Evolutionary conservation across 2,329 filamentous ascomycete species (phyloP), one percentile per base, ranked within the genome.

Genomic region (Colletotrichum echinochloae): DNA sequence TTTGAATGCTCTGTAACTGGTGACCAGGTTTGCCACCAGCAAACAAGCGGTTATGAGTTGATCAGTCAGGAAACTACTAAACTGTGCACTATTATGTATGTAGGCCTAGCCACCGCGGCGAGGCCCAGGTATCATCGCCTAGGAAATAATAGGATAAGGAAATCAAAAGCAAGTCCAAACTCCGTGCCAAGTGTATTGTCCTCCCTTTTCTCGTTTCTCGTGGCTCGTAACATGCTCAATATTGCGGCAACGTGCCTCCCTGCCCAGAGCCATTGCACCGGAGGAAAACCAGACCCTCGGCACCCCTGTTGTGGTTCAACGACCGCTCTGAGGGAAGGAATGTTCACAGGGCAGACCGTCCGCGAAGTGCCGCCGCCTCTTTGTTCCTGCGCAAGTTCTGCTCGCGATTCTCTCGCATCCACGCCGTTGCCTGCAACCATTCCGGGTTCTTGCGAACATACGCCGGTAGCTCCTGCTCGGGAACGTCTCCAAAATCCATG

Each of bases 391-490:
- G 51, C 28, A n/a, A 62, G 68, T 30, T 64, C 52, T 77, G 71
- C 30, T 76, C 64, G 14, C 76, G 74, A 3, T 77, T 73, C 54
- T 81, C 76, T 20, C 81, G 79, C 68, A 83, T 70, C 73, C 80
- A 83, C 18, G 74, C 76, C 26, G 78, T 80, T 4, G 82, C 83
- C 54, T 79, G 79, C 39, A 83, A 60, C 86, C 86, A 88, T 1
- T 77, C 78, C 1, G 82, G 78, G 62, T 88, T 84, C 2, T 78
- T 79, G 37, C 71, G 77, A 7, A 88, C 83, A 37, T 82, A 80
- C 1, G 82, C 79, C 0, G 86, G 86, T 1, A 88, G 74, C 1
- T 83, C 78, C 16, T 81, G 75, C 52, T 79, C 77, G 5, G 79
- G 75, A 18, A 83, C 75, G 60, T 82, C 78, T 33, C 78, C 79